Evolutionary conservation across 2,329 filamentous ascomycete species (phyloP).

Genomic region (Penicillium crustosum): DNA sequence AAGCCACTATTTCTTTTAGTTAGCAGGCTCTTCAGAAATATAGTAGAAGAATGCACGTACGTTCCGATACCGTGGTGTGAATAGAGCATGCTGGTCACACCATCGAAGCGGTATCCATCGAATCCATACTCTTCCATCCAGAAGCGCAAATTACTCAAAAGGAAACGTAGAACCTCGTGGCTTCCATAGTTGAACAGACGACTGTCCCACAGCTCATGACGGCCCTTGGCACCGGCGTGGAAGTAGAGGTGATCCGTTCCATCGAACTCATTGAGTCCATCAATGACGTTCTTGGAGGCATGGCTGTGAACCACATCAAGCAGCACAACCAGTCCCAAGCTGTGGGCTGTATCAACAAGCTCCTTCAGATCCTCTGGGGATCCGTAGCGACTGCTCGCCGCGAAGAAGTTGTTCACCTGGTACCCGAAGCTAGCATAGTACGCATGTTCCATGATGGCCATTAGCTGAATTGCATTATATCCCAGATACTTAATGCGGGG

Average conservation of each 20-base stretch:
- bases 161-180: conserved; percentile 92
- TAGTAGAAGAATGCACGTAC: conserved; percentile 53
- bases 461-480: conserved; percentile 97
- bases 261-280: conserved; percentile 95
- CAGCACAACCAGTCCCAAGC: conserved; percentile 84
- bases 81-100: conserved; percentile 98
- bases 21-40: neutral
- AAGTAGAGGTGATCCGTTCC: conserved; percentile 95
- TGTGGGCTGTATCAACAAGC: conserved; percentile 90
- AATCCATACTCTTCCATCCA: conserved; percentile 99
- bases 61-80: conserved; percentile 94
- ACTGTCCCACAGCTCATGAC: conserved; percentile 94
- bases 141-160: conserved; percentile 91
- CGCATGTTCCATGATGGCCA: conserved; percentile 99
- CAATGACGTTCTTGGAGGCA: conserved; percentile 93
- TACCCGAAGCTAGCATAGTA: conserved; percentile 99
- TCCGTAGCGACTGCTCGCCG: conserved; percentile 92
- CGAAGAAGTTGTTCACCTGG: conserved; percentile 98
- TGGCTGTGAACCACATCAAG: conserved; percentile 97
- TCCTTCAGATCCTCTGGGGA: conserved; percentile 93
- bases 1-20: conserved; percentile 65
- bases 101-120: conserved; percentile 96
- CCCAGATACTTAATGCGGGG: conserved; percentile 86
- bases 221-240: conserved; percentile 79
- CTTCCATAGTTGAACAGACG: conserved; percentile 94